These are phyloP conservation scores for Suhomyces pyralidae DNA, from an alignment of 805 yeast genomes.

Conservation along the genomic window DNA sequence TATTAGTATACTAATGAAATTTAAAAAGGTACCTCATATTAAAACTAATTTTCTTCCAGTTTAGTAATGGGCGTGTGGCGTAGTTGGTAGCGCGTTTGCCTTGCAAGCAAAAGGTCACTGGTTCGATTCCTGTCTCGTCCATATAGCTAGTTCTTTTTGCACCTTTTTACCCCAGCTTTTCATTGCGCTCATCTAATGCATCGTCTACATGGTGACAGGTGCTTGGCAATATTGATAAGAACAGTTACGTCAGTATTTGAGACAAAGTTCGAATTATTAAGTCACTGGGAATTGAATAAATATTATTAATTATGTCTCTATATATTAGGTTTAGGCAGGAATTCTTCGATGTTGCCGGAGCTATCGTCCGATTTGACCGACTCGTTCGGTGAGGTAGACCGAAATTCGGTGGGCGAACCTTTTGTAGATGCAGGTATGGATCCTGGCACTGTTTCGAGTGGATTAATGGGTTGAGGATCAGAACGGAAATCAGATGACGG, in stretches of 20 bases:
- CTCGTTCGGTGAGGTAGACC: neutral
- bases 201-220: too few species aligned
- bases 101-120: constrained; percentile 77
- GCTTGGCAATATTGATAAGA: too few species aligned
- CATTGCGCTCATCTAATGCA: too few species aligned
- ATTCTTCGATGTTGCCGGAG: neutral
- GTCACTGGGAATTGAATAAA: neutral
- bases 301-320: neutral
- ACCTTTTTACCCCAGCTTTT: constrained; percentile 2
- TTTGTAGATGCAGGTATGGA: neutral
- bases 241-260: too few species aligned
- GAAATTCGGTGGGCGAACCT: neutral
- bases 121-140: constrained; percentile 81
- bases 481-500: neutral
- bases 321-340: neutral
- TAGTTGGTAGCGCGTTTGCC: constrained; percentile 81
- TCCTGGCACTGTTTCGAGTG: neutral
- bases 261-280: neutral
- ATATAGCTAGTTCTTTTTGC: constrained; percentile 18
- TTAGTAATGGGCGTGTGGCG: constrained; percentile 66
- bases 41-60: neutral
- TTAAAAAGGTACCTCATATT: too few species aligned
- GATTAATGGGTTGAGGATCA: neutral
- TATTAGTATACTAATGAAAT: too few species aligned
- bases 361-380: neutral